Evolutionary conservation across 2,329 filamentous ascomycete genomes (phyloP).

Genomic region (Colletotrichum simmondsii): DNA sequence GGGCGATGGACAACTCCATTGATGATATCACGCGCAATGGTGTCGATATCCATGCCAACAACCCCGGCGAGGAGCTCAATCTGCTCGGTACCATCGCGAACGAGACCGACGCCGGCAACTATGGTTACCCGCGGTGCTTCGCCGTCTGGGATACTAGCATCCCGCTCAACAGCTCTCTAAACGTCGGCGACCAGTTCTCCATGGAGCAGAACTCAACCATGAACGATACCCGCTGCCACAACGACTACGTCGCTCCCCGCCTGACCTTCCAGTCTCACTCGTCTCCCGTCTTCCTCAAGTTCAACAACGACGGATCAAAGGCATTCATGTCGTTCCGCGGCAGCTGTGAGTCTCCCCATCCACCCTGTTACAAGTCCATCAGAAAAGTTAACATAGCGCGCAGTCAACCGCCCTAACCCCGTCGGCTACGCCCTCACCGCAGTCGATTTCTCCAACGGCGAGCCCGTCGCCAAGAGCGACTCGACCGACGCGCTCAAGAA

Average conservation of each 20-base stretch:
- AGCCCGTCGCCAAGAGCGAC: conserved; percentile 49
- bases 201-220: conserved; percentile 46
- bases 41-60: conserved; percentile 72
- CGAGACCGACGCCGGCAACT: conserved; percentile 43
- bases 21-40: conserved; percentile 70
- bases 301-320: conserved; percentile 65
- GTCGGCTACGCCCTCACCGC: conserved; percentile 58
- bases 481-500: conserved; percentile 61
- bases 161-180: conserved; percentile 53
- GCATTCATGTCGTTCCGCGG: conserved; percentile 80
- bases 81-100: conserved; percentile 70
- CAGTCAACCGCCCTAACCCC: conserved; percentile 55
- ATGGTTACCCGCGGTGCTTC: conserved; percentile 58
- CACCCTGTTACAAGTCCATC: too few relatives aligned
- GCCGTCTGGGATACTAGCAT: conserved; percentile 67
- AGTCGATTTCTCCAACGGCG: conserved; percentile 54
- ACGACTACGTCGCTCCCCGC: conserved; percentile 58
- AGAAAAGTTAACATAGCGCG: neutral
- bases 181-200: conserved; percentile 62
- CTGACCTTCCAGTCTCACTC: conserved; percentile 73
- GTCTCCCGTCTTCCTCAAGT: conserved; percentile 78
- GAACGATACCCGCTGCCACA: conserved; percentile 57
- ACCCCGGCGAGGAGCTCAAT: conserved; percentile 81
- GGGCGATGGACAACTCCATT: conserved; percentile 76
- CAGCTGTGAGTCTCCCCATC: conserved; percentile 62